These are phyloP conservation scores for Crepidotus variabilis DNA, from an alignment of 768 basidiomycete species.

Conservation along the genomic window DNA sequence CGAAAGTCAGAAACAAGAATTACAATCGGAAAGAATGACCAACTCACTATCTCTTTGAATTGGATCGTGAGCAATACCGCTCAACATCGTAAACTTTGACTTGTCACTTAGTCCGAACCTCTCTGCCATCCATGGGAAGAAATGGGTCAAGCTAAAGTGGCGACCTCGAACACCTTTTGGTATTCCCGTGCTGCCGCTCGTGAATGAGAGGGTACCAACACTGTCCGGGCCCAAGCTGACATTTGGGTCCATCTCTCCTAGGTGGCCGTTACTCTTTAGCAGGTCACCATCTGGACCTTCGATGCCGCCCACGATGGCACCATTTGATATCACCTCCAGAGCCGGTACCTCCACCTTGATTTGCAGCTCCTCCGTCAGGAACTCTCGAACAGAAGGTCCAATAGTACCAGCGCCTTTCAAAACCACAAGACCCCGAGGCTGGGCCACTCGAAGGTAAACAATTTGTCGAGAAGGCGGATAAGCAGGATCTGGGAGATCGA, in stretches of 20 bases:
- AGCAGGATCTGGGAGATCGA: conserved; percentile 70
- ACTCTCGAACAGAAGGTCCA: conserved; percentile 77
- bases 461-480: conserved; percentile 93
- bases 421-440: conserved; percentile 86
- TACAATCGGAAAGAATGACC: background rate
- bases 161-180: conserved; percentile 97
- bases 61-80: conserved; percentile 98
- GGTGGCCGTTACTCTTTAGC: conserved; percentile 47
- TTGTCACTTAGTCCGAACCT: conserved; percentile 69
- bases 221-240: conserved; percentile 92
- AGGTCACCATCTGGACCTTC: conserved; percentile 48
- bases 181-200: conserved; percentile 95
- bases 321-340: conserved; percentile 66
- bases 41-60: conserved; percentile 95
- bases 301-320: conserved; percentile 63
- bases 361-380: conserved; percentile 70
- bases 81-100: conserved; percentile 96
- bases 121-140: conserved; percentile 99
- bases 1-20: conserved; percentile 3
- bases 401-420: conserved; percentile 88
- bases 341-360: conserved; percentile 92
- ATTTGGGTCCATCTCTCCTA: conserved; percentile 72
- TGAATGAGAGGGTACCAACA: conserved; percentile 92
- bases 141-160: conserved; percentile 95
- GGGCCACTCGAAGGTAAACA: conserved; percentile 89